A percentile compares a stretch with the other conserved stretches of the same genome.
phyloP scores from a whole-genome alignment of 371 early-diverging fungal species.

The Conidiobolus coronatus region DNA sequence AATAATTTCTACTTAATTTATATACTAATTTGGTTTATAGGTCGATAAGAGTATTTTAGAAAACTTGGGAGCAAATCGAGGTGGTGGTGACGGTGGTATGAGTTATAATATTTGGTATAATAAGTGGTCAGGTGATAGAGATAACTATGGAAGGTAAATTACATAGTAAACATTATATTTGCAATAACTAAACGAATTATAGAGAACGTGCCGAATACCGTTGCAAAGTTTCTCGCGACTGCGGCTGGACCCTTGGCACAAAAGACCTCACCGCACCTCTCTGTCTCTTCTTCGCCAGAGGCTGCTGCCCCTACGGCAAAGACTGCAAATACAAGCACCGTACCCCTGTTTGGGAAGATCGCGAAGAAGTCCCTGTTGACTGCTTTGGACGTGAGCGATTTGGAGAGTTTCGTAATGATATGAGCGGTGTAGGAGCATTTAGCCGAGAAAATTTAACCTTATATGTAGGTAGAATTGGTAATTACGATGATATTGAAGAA shows the following conservation, averaged over 20 bases:
- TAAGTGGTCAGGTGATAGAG: constrained; percentile 26
- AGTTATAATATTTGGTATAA: constrained; percentile 66
- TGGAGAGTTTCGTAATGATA: constrained; percentile 59
- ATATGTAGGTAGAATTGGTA: constrained; percentile 51
- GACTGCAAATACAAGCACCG: constrained; percentile 54
- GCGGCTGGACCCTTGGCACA: constrained; percentile 46
- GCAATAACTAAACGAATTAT: background rate
- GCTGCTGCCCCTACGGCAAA: constrained; percentile 50
- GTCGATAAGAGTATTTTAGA: no score
- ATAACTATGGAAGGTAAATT: background rate
- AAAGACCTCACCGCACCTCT: constrained; percentile 35
- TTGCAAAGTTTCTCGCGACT: constrained; percentile 36
- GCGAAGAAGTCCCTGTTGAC: constrained; percentile 39
- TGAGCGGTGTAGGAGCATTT: constrained; percentile 74
- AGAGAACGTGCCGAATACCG: constrained; percentile 34
- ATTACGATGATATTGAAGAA: constrained; percentile 26
- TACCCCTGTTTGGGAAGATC: constrained; percentile 35
- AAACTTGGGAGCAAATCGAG: constrained; percentile 11
- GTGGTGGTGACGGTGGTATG: constrained; percentile 19
- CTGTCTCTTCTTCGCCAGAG: constrained; percentile 65
- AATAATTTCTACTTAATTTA: no score
- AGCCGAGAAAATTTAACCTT: constrained; percentile 42
- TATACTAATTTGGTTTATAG: no score
- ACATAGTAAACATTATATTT: background rate
- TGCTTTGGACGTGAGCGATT: constrained; percentile 63